phyloP scores from a whole-genome alignment of 257 asterid species.

The Salvia splendens region DNA sequence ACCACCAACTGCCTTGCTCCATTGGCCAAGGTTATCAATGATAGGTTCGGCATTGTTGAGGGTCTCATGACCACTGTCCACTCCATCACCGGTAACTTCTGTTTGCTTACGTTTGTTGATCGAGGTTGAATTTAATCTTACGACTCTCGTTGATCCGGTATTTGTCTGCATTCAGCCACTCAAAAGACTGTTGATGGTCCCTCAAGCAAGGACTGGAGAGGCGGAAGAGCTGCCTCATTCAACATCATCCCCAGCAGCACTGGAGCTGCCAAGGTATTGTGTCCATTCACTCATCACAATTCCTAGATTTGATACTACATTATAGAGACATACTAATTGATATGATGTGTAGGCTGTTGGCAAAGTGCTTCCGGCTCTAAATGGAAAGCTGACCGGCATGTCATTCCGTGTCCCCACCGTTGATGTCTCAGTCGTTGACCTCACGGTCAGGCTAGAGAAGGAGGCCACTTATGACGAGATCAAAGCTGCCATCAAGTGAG shows the following conservation, averaged over 20 bases:
- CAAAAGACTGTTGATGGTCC: conserved; percentile 91
- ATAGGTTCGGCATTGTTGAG: conserved; percentile 79
- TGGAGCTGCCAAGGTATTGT: conserved; percentile 73
- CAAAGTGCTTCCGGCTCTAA: conserved; percentile 75
- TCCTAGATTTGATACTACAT: background rate
- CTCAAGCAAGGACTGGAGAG: conserved; percentile 91
- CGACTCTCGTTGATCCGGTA: background rate
- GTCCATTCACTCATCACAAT: background rate
- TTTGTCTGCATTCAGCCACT: conserved; percentile 36
- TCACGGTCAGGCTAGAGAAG: conserved; percentile 71
- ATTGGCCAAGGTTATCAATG: conserved; percentile 72
- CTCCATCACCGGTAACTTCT: conserved; percentile 58
- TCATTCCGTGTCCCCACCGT: conserved; percentile 82
- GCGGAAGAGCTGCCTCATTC: conserved; percentile 90
- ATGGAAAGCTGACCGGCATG: conserved; percentile 84
- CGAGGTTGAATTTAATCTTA: background rate
- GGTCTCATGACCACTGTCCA: conserved; percentile 84
- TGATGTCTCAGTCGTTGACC: conserved; percentile 81
- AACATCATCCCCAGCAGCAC: conserved; percentile 89
- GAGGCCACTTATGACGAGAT: conserved; percentile 66
- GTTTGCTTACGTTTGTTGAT: background rate
- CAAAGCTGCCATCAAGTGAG: conserved; percentile 70
- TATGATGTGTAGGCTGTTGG: conserved; percentile 61
- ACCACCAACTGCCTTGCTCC: conserved; percentile 85
- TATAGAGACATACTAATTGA: background rate